These are phyloP conservation scores for Rhinocladiella similis DNA, from an alignment of 2,329 filamentous ascomycete genomes.

Conservation along the genomic window DNA sequence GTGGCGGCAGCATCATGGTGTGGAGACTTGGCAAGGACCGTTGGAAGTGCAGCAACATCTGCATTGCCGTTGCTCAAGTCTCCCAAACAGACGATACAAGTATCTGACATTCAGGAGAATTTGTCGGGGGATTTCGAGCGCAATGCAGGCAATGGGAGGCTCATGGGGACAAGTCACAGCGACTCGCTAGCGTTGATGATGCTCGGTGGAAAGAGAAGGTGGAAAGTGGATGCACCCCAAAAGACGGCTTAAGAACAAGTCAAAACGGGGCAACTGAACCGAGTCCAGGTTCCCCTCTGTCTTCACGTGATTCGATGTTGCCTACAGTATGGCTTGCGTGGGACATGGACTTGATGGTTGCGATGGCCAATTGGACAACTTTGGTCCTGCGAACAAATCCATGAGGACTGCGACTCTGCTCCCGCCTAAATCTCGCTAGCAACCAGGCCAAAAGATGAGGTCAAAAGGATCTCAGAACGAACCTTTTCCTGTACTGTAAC, in stretches of 20 bases:
- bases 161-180: constrained; percentile 14
- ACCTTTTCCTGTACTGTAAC: neutral
- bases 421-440: neutral
- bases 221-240: constrained; percentile 9
- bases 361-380: neutral
- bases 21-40: constrained; percentile 43
- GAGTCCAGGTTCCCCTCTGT: neutral
- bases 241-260: constrained; percentile 8
- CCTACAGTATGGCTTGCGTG: neutral
- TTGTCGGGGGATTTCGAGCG: constrained; percentile 31
- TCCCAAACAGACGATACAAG: constrained; percentile 71
- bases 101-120: constrained; percentile 55
- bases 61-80: constrained; percentile 62
- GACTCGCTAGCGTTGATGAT: constrained; percentile 15
- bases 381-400: neutral
- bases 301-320: neutral
- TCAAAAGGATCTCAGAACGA: neutral
- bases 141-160: constrained; percentile 14
- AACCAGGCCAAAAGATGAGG: neutral
- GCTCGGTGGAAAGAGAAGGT: constrained; percentile 17
- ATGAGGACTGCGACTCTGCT: neutral
- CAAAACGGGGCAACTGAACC: constrained; percentile 5
- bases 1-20: constrained; percentile 23
- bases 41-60: constrained; percentile 47
- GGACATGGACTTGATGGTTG: neutral